A percentile compares a stretch with the other conserved stretches of the same genome.
Evolutionary conservation across 768 basidiomycete species (phyloP).

Genomic region (Leccinum incarnatum): DNA sequence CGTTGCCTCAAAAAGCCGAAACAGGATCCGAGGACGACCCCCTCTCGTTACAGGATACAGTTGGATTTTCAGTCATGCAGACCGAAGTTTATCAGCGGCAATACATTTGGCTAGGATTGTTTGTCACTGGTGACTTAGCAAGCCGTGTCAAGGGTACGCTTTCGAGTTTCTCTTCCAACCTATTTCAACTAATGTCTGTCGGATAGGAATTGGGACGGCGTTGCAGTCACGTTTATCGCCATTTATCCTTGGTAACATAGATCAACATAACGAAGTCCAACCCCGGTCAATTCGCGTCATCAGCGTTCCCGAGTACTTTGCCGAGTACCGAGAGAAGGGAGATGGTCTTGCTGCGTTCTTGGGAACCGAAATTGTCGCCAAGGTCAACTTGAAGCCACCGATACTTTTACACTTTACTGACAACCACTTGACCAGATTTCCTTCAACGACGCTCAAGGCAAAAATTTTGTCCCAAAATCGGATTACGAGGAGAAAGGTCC

Average conservation of each 20-base stretch:
- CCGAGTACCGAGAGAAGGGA: conserved; percentile 84
- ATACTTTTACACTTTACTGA: conserved; percentile 1
- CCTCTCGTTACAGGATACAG: conserved; percentile 62
- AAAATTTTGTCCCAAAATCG: conserved; percentile 73
- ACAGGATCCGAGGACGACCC: conserved; percentile 18
- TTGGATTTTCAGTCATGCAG: conserved; percentile 59
- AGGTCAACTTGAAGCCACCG: conserved; percentile 43
- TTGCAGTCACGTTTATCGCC: conserved; percentile 69
- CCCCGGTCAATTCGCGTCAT: conserved; percentile 61
- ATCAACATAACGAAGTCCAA: conserved; percentile 70
- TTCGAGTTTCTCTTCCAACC: not conserved
- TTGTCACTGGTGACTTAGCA: conserved; percentile 79
- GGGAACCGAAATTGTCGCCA: conserved; percentile 81
- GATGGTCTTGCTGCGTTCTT: conserved; percentile 80
- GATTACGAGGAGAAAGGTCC: conserved; percentile 77
- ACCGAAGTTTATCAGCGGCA: conserved; percentile 65
- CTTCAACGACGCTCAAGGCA: conserved; percentile 65
- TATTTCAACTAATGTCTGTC: not conserved
- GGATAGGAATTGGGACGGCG: conserved; percentile 59
- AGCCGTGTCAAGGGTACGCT: conserved; percentile 65
- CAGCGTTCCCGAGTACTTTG: conserved; percentile 84
- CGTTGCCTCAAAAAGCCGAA: conserved; percentile 29
- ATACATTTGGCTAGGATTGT: conserved; percentile 73
- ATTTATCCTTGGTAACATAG: conserved; percentile 57
- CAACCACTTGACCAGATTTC: conserved; percentile 48